phyloP scores from a whole-genome alignment of 306 rosid species.

The Medicago ruthenica region DNA sequence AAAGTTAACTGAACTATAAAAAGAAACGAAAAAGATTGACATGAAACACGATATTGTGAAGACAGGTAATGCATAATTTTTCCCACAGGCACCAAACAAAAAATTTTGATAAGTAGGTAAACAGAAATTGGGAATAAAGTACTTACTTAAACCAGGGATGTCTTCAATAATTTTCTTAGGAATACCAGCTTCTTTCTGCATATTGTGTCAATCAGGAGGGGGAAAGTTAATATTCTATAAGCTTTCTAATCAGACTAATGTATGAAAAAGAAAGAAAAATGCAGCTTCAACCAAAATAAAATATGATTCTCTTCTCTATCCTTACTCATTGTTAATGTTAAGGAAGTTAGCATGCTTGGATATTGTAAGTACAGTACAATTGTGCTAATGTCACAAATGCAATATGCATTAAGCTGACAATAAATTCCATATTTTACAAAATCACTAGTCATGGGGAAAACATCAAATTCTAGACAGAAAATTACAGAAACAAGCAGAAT shows the following conservation, averaged over 20 bases:
- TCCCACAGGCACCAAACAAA: slow-evolving; percentile 19
- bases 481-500: slow-evolving; percentile 1
- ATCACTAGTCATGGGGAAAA: neutral
- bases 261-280: slow-evolving; percentile 28
- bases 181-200: slow-evolving; percentile 92
- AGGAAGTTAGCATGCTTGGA: slow-evolving; percentile 14
- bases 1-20: slow-evolving; percentile 22
- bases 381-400: slow-evolving; percentile 30
- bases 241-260: slow-evolving; percentile 20
- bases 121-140: slow-evolving; percentile 37
- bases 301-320: slow-evolving; percentile 19
- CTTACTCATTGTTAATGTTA: slow-evolving; percentile 21
- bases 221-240: slow-evolving; percentile 11
- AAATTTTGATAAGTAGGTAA: slow-evolving; percentile 8
- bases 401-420: slow-evolving; percentile 32
- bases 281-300: slow-evolving; percentile 28
- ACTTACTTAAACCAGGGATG: slow-evolving; percentile 93
- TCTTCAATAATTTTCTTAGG: slow-evolving; percentile 76
- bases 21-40: slow-evolving; percentile 10
- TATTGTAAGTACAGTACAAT: slow-evolving; percentile 14
- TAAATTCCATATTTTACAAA: slow-evolving; percentile 35
- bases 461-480: slow-evolving; percentile 15
- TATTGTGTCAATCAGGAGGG: slow-evolving; percentile 28
- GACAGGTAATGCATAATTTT: slow-evolving; percentile 37
- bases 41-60: slow-evolving; percentile 22